Percentiles rank a stretch among this genome's conserved stretches.
phyloP scores from a whole-genome alignment of 345 rosid genomes.

The Chamaenerion angustifolium region DNA sequence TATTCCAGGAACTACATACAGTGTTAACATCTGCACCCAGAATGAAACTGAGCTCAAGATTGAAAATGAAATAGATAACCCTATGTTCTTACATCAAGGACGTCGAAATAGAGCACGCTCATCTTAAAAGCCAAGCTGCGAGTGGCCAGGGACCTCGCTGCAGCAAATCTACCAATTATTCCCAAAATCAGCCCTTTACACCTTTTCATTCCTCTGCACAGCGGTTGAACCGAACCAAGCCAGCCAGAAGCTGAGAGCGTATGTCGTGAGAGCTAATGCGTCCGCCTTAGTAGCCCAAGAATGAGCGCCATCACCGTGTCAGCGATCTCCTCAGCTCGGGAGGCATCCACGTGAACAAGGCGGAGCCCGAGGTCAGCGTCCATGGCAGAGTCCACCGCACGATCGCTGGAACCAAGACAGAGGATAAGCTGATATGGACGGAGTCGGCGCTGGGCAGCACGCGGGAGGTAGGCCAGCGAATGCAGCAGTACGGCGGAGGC shows the following conservation, averaged over 20 bases:
- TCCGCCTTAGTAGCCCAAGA: conserved; percentile 76
- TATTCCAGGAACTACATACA: no score
- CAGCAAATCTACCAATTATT: conserved; percentile 79
- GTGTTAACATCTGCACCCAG: neutral
- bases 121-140: no score
- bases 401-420: no score
- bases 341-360: conserved; percentile 84
- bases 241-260: conserved; percentile 80
- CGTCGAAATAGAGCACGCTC: no score
- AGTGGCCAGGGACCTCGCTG: conserved; percentile 68
- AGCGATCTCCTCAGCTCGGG: conserved; percentile 94
- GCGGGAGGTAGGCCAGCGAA: conserved; percentile 94
- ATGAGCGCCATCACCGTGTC: conserved; percentile 99
- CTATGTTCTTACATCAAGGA: no score
- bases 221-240: conserved; percentile 92
- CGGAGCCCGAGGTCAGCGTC: conserved; percentile 88
- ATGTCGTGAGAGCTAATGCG: conserved; percentile 77
- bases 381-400: conserved; percentile 77
- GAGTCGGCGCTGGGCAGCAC: conserved; percentile 97
- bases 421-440: conserved; percentile 90
- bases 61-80: neutral
- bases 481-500: conserved; percentile 88
- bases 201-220: conserved; percentile 87
- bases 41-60: neutral
- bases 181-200: conserved; percentile 92